Base-by-base conservation (phyloP, 2,329 filamentous ascomycete species). In the Penicillium aurantiogriseum region DNA sequence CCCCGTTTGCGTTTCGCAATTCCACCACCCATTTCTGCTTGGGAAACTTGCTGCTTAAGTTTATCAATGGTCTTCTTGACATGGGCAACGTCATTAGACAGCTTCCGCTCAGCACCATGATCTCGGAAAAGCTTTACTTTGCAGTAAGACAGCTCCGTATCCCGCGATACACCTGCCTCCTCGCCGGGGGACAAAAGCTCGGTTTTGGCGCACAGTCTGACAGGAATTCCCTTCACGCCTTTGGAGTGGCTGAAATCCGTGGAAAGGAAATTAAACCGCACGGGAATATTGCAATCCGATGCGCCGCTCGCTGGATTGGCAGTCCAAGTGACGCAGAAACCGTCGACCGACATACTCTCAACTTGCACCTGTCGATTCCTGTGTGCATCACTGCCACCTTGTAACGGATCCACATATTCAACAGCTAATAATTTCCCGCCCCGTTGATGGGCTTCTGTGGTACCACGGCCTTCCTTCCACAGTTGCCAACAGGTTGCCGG, bases 191-290 rank as follows among this genome's bases (percentile, higher is more conserved):
- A 77, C 1, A 93, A 58, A 11, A 87, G 76, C 62, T 89, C 88
- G 0, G 94, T 97, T 76, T 97, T 97, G 15, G 92, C 87, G 74
- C 93, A 97, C 0, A 97, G 83, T 54, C 94, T 83, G 5, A 99
- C 92, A 0, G 94, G 93, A 63, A 97, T 97, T 36, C 94, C 94
- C 76, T 97, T 99, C 48, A 99, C 94, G 45, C 94, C 94, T 71
- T 99, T 99, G 10, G 94, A 97, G 71, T 97, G 94, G 74, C 93
- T 97, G 72, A 97, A 99, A 72, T 99, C 94, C 9, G 94, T 99
- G 0, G 94, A 99, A 0, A 99, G 81, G 71, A 99, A 99, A 77
- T 99, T 99, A 81, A 97, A 99, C 45, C 94, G 90, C 13, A 97
- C 91, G 9, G 92, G 89, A 55, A 99, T 86, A 48, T 87, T 90